These are phyloP conservation scores for Scutellaria minor DNA, from an alignment of 257 asterid genomes.

Conservation along the genomic window DNA sequence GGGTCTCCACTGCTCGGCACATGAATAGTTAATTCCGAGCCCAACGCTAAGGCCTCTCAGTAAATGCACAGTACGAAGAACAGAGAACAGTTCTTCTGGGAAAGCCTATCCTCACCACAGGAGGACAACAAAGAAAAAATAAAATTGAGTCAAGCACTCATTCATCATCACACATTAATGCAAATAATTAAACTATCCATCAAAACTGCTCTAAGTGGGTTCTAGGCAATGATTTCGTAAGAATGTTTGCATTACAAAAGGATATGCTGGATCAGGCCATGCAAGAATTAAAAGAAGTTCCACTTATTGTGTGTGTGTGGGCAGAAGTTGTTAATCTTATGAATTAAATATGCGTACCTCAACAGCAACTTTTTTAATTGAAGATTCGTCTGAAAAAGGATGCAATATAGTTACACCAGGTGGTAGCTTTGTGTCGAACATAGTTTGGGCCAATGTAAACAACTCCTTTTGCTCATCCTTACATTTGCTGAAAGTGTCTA, in stretches of 20 bases:
- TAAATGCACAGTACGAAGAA: slow-evolving; percentile 91
- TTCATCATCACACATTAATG: too few species aligned
- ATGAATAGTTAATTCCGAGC: slow-evolving; percentile 87
- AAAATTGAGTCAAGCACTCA: too few species aligned
- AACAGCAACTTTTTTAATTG: slow-evolving; percentile 80
- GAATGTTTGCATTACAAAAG: too few species aligned
- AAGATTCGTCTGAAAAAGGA: slow-evolving; percentile 90
- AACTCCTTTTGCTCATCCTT: slow-evolving; percentile 74
- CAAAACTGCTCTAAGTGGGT: too few species aligned
- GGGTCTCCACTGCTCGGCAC: slow-evolving; percentile 97
- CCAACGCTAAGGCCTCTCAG: slow-evolving; percentile 98
- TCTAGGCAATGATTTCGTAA: too few species aligned
- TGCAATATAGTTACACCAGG: slow-evolving; percentile 92
- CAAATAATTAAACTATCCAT: too few species aligned
- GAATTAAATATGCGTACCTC: slow-evolving; percentile 54
- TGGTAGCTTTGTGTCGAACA: slow-evolving; percentile 97
- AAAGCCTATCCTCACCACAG: slow-evolving; percentile 56
- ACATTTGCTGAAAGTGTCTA: slow-evolving; percentile 69
- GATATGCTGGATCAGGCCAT: background rate
- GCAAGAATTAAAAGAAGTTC: background rate
- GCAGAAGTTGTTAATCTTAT: background rate
- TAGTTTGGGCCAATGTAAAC: slow-evolving; percentile 79
- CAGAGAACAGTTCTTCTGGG: slow-evolving; percentile 96
- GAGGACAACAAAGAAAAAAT: too few species aligned
- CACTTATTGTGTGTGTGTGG: background rate